Conservation (phyloP, 306 rosid genomes). For the Lupinus albus region DNA sequence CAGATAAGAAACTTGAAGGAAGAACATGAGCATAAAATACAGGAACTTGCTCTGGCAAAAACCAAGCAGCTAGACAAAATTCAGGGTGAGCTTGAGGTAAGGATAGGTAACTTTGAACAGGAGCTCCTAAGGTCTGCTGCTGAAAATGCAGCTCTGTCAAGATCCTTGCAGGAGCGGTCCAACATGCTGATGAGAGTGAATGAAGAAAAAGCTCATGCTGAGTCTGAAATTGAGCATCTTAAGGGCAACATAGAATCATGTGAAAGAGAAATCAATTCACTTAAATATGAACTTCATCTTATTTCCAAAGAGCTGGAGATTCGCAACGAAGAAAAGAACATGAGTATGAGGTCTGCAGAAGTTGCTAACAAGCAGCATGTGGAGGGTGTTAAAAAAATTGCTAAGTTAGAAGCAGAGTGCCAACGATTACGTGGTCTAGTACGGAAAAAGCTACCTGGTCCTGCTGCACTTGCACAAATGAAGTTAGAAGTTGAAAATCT, state of each 20-base stretch:
- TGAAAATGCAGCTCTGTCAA: slow-evolving; percentile 79
- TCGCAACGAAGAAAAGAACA: slow-evolving; percentile 97
- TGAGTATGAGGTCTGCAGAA: slow-evolving; percentile 98
- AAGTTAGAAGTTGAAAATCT: slow-evolving; percentile 95
- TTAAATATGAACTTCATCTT: slow-evolving; percentile 86
- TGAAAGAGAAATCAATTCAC: slow-evolving; percentile 91
- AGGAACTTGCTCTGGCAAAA: slow-evolving; percentile 73
- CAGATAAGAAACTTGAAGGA: slow-evolving; percentile 94
- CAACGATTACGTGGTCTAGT: slow-evolving; percentile 97
- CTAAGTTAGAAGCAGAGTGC: slow-evolving; percentile 95
- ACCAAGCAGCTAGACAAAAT: slow-evolving; percentile 85
- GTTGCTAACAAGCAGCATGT: slow-evolving; percentile 91
- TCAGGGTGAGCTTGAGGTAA: slow-evolving; percentile 81
- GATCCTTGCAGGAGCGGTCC: slow-evolving; percentile 95
- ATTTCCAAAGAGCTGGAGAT: slow-evolving; percentile 92
- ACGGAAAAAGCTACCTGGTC: slow-evolving; percentile 95
- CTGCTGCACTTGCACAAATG: slow-evolving; percentile 99
- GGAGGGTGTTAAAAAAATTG: slow-evolving; percentile 89
- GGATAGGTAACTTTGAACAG: slow-evolving; percentile 75
- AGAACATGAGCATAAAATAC: slow-evolving; percentile 86
- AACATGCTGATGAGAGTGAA: slow-evolving; percentile 79
- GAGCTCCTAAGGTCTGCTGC: slow-evolving; percentile 88
- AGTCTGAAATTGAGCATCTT: slow-evolving; percentile 85
- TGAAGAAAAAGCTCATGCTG: slow-evolving; percentile 92
- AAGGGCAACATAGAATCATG: slow-evolving; percentile 87